These are phyloP conservation scores for Cymbopogon citratus DNA, from an alignment of 176 grass and related monocot species.

Conservation along the genomic window DNA sequence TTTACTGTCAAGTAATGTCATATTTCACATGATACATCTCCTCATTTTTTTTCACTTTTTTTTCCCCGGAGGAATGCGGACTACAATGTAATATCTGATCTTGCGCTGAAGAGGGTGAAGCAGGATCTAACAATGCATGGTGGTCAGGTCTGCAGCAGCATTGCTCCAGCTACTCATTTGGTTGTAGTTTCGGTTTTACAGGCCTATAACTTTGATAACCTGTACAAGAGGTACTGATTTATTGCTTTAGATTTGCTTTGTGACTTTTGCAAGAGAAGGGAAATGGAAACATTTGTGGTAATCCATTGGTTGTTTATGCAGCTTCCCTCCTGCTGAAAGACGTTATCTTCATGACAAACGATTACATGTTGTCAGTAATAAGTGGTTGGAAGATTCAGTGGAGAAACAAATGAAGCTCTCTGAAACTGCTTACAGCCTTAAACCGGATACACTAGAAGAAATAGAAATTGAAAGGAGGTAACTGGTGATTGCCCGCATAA, in stretches of 20 bases:
- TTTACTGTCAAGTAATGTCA: slow-evolving; percentile 32
- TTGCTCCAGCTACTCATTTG: slow-evolving; percentile 74
- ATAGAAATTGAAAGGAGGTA: slow-evolving; percentile 66
- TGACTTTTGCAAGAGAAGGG: background rate
- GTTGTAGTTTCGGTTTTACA: slow-evolving; percentile 65
- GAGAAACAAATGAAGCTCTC: slow-evolving; percentile 49
- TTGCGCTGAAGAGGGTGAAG: slow-evolving; percentile 69
- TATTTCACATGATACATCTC: slow-evolving; percentile 27
- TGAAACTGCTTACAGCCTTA: slow-evolving; percentile 77
- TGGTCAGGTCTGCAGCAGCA: slow-evolving; percentile 70
- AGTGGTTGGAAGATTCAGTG: slow-evolving; percentile 90
- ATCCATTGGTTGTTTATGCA: slow-evolving; percentile 39
- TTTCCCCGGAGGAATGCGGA: slow-evolving; percentile 58
- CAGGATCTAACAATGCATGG: slow-evolving; percentile 83
- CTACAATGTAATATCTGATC: slow-evolving; percentile 71
- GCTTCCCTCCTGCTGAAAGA: slow-evolving; percentile 54
- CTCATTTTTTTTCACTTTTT: slow-evolving; percentile 15
- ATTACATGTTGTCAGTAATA: slow-evolving; percentile 65
- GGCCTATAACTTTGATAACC: slow-evolving; percentile 62
- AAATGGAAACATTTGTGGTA: background rate
- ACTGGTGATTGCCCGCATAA: slow-evolving; percentile 7
- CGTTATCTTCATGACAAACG: slow-evolving; percentile 66
- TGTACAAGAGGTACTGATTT: slow-evolving; percentile 78
- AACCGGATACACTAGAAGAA: slow-evolving; percentile 75
- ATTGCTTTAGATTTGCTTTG: slow-evolving; percentile 14